Evolutionary conservation across 2,329 filamentous ascomycete genomes (phyloP), one percentile per base, ranked within the genome.

Genomic region (Peltaster fructicola): DNA sequence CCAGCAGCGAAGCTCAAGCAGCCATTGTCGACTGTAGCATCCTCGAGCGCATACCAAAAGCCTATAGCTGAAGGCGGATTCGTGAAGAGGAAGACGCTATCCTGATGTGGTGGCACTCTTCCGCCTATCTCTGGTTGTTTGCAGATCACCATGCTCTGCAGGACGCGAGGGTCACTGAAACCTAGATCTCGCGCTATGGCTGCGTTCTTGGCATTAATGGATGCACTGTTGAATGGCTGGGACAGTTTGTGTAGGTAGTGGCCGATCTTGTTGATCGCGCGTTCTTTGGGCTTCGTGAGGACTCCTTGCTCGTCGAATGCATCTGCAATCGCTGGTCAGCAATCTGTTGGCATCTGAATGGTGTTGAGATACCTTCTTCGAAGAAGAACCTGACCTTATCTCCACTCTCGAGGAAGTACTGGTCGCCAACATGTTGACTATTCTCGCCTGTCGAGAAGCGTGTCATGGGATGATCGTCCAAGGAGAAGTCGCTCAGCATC

Each of bases 101-200:
- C 85, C 54, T 92, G 84, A 50, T 98, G 88, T 12, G 81, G 70
- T 1, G 77, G 81, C 20, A 95, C 88, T 2, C 78, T 77, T 12
- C 79, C 85, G 14, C 88, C 88, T 26, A 95, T 93, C 53, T 90
- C 80, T 12, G 88, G 84, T 55, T 93, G 85, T 53, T 98, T 98
- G 67, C 82, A 93, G 40, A 98, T 95, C 14, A 95, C 65, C 88
- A 98, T 98, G 49, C 77, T 88, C 59, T 98, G 88, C 25, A 98
- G 60, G 4, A 74, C 63, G 11, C 75, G 61, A 2, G 84, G 79
- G 48, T 91, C 79, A 4, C 38, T 41, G 56, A 82, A 92, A 3
- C 75, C 75, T 7, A 92, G 60, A 6, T 64, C 63, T 21, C 58
- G 56, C 1, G 82, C 81, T 8, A 92, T 70, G 4, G 61, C 67